phyloP scores from a whole-genome alignment of 2,329 filamentous ascomycete species.

The Aureobasidium sp. region DNA sequence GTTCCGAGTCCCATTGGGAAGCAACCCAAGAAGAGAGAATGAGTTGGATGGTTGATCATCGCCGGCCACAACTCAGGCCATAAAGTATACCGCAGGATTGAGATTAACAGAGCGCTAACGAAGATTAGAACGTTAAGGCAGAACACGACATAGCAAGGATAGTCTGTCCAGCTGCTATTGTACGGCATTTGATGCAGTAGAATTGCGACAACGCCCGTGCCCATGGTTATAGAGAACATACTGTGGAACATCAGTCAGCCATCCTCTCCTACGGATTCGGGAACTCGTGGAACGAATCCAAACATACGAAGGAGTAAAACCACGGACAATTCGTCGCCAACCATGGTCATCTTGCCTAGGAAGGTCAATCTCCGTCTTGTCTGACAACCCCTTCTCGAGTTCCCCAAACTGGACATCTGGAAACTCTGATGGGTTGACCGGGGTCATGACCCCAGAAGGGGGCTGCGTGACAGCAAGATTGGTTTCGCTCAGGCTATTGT shows the following conservation, averaged over 20 bases:
- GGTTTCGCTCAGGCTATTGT: conserved; percentile 8
- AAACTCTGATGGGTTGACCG: neutral
- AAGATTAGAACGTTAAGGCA: conserved; percentile 52
- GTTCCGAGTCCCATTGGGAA: conserved; percentile 26
- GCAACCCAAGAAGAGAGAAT: conserved; percentile 57
- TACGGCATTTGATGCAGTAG: conserved; percentile 55
- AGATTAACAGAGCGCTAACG: conserved; percentile 43
- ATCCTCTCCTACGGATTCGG: neutral
- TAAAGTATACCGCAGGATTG: conserved; percentile 51
- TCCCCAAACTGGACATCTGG: conserved; percentile 1
- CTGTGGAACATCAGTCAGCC: neutral
- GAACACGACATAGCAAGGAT: conserved; percentile 53
- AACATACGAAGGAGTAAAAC: conserved; percentile 7
- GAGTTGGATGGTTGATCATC: conserved; percentile 58
- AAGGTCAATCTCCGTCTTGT: conserved; percentile 1
- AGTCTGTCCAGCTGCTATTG: conserved; percentile 48
- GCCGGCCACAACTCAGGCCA: conserved; percentile 58
- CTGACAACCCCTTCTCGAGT: conserved; percentile 3
- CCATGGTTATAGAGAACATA: conserved; percentile 41
- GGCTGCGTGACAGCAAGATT: conserved; percentile 11
- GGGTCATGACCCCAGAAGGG: conserved; percentile 6
- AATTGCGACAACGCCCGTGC: conserved; percentile 58
- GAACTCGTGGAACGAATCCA: neutral
- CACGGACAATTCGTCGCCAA: conserved; percentile 11
- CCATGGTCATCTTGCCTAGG: conserved; percentile 8